A percentile compares a stretch with the other conserved stretches of the same genome.
phyloP scores from a whole-genome alignment of 2,329 filamentous ascomycete genomes.

The Alternaria consortialis region DNA sequence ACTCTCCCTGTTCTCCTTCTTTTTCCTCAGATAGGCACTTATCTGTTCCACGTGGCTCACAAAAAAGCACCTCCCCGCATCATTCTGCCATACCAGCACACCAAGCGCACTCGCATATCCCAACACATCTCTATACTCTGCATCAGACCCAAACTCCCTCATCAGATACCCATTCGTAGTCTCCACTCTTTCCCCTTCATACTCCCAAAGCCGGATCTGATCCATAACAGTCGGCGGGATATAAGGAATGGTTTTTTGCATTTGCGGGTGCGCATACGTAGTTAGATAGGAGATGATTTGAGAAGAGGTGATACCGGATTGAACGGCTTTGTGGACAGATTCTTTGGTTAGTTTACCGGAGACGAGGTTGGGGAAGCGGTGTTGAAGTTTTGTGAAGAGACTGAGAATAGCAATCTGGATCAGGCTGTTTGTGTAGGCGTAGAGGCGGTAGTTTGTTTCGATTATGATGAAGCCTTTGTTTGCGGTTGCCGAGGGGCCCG shows the following conservation, averaged over 20 bases:
- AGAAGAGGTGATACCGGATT: slow-evolving; percentile 89
- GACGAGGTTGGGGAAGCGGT: slow-evolving; percentile 93
- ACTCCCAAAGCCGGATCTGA: slow-evolving; percentile 96
- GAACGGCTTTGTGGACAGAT: slow-evolving; percentile 86
- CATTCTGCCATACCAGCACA: slow-evolving; percentile 86
- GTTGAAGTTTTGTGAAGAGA: slow-evolving; percentile 86
- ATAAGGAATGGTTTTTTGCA: slow-evolving; percentile 79
- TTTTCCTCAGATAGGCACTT: slow-evolving; percentile 74
- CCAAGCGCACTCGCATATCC: slow-evolving; percentile 88
- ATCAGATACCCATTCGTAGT: slow-evolving; percentile 85
- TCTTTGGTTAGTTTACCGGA: slow-evolving; percentile 89
- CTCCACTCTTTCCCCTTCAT: slow-evolving; percentile 94
- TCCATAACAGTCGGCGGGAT: slow-evolving; percentile 96
- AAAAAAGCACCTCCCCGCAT: slow-evolving; percentile 85
- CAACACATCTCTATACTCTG: slow-evolving; percentile 75
- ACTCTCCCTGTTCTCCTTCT: slow-evolving; percentile 31
- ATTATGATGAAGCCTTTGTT: slow-evolving; percentile 87
- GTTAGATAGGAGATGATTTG: slow-evolving; percentile 95
- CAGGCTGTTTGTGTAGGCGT: slow-evolving; percentile 94
- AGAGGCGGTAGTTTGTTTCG: slow-evolving; percentile 97
- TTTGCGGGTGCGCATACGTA: slow-evolving; percentile 92
- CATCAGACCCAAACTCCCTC: slow-evolving; percentile 79
- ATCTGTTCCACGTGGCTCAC: slow-evolving; percentile 92
- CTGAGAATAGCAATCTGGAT: slow-evolving; percentile 93
- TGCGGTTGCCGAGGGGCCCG: slow-evolving; percentile 34